Conservation (phyloP, 2,329 filamentous ascomycete genomes). For the Dactylonectria estremocensis region DNA sequence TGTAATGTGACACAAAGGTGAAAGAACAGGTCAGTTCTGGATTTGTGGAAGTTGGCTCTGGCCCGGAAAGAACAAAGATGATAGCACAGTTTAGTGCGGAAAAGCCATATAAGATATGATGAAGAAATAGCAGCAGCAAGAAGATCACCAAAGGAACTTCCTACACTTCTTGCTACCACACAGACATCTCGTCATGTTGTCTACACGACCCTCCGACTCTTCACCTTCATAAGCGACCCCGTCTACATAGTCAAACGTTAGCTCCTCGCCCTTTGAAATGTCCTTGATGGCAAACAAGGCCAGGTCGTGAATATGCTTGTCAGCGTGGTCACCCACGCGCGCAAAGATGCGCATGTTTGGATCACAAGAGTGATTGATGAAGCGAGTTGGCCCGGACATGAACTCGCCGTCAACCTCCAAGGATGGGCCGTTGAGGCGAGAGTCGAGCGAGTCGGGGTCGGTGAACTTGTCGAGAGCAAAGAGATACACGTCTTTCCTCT, state of each 20-base stretch:
- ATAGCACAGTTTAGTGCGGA: background rate
- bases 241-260: slow-evolving; percentile 87
- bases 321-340: slow-evolving; percentile 82
- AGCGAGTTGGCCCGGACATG: slow-evolving; percentile 83
- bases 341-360: slow-evolving; percentile 87
- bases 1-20: background rate
- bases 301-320: slow-evolving; percentile 82
- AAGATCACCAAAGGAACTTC: slow-evolving; percentile 75
- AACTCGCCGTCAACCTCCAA: slow-evolving; percentile 81
- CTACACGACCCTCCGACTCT: slow-evolving; percentile 56
- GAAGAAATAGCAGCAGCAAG: background rate
- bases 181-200: slow-evolving; percentile 71
- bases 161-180: slow-evolving; percentile 79
- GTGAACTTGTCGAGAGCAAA: slow-evolving; percentile 88
- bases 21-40: background rate
- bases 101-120: background rate
- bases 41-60: background rate
- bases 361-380: slow-evolving; percentile 87
- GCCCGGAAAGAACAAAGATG: background rate
- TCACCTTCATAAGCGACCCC: slow-evolving; percentile 69
- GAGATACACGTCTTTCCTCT: slow-evolving; percentile 83
- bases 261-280: slow-evolving; percentile 76
- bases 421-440: slow-evolving; percentile 68
- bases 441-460: slow-evolving; percentile 68
- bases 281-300: slow-evolving; percentile 81